Base-by-base conservation (phyloP, 305 asterid species). In the Fraxinus albicans region DNA sequence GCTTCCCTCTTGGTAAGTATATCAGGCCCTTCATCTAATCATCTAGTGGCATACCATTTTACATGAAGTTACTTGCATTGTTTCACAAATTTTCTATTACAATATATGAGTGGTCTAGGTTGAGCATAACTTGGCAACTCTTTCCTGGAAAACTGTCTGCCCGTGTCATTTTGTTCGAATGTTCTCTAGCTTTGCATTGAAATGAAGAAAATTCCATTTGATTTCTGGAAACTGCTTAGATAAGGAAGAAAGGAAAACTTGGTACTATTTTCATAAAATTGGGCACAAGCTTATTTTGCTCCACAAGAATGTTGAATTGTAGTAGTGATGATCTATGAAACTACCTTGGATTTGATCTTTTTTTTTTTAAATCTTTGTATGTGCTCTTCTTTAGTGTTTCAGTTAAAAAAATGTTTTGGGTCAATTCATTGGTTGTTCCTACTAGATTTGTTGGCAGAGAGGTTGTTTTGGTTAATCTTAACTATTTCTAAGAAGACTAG, bases 1-100 rank as follows among this genome's bases (percentile, higher is more conserved):
- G 98, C 89, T 94, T 94, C 81, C 99, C 99, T 25, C 91, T 96
- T 63, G 99, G 99, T 96, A 92, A 88, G 73, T 33, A 60, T 79
- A 27, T 73, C 34, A 8, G 17, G 73, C 65, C 19, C 19, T 87
- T 40, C 74, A 78, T 81, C 77, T 34, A 55, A 38, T 73, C 73
- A 19, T 40, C 63, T 13, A 40, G 78, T 76, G 79, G 82, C 73
- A 40, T 76, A 42, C 44, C 34, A 58, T 58, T 79, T 40, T 73
- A 73, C 75, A 34, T 27, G 55, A 27, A 73, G 53, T 25, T 50
- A 31, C 17, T 74, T 81, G 58, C 73, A 33, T 70, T 82, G 31
- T 78, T 76, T 65, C 65, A 25, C 63, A 40, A 36, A 21, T 76
- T 7, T 47, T 36, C 35, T 47, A 40, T 76, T 47, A 35, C 31